Conservation (phyloP, 108 stramenopile genomes). For the Schizochytrium sp. region DNA sequence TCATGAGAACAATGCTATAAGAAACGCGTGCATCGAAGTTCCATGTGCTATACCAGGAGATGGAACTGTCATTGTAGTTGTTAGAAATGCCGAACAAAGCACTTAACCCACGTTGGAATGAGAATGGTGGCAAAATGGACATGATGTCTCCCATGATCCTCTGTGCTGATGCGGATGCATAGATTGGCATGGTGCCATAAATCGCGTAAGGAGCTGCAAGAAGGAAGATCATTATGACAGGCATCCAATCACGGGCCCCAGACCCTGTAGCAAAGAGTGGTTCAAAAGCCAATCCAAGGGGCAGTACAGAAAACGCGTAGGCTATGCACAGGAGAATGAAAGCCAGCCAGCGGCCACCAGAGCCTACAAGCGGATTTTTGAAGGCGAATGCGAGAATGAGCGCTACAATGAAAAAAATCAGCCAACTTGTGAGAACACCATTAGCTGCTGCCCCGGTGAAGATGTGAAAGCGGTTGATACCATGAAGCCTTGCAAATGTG, state of each 20-base stretch:
- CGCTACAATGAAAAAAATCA: background rate
- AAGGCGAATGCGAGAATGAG: constrained; percentile 29
- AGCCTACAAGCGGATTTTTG: background rate
- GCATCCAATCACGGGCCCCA: constrained; percentile 71
- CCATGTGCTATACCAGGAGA: constrained; percentile 71
- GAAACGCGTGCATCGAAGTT: constrained; percentile 70
- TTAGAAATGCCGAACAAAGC: constrained; percentile 65
- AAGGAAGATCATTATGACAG: constrained; percentile 65
- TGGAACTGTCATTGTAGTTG: constrained; percentile 62
- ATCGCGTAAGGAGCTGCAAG: constrained; percentile 65
- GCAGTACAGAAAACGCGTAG: constrained; percentile 70
- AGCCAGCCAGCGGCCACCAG: constrained; percentile 15
- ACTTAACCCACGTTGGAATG: constrained; percentile 73
- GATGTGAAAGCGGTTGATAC: constrained; percentile 10
- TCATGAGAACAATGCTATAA: constrained; percentile 68
- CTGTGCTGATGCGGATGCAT: constrained; percentile 47
- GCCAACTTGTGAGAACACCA: background rate
- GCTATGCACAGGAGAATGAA: constrained; percentile 64
- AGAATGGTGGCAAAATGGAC: constrained; percentile 67
- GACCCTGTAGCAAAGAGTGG: constrained; percentile 68
- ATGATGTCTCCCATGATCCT: constrained; percentile 72
- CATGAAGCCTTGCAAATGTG: background rate
- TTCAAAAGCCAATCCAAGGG: constrained; percentile 71
- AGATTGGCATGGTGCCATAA: constrained; percentile 63
- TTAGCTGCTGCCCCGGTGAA: background rate